Conservation (phyloP, 805 yeast species). For the Wickerhamomyces canadensis region DNA sequence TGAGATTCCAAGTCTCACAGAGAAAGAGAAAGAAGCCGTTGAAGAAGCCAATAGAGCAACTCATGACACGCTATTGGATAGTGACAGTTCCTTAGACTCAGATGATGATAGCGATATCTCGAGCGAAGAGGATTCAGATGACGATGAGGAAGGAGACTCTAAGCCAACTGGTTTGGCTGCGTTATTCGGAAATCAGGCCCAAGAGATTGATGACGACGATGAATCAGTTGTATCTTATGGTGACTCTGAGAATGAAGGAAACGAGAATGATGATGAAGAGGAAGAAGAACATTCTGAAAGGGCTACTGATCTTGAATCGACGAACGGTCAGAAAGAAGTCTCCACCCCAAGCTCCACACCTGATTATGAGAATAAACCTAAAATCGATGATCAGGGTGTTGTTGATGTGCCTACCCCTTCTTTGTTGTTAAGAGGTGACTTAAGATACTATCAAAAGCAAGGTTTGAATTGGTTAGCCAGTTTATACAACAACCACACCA, state of each 20-base stretch:
- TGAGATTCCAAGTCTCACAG: conserved; percentile 18
- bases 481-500: conserved; percentile 83
- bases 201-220: conserved; percentile 29
- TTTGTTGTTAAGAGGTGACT: conserved; percentile 63
- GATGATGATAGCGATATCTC: conserved; percentile 15
- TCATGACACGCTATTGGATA: conserved; percentile 27
- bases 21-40: conserved; percentile 18
- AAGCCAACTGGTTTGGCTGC: conserved; percentile 30
- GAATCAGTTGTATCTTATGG: conserved; percentile 28
- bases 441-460: conserved; percentile 90
- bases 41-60: no score
- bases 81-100: conserved; percentile 16
- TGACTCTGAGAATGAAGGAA: conserved; percentile 18
- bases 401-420: conserved; percentile 78
- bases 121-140: conserved; percentile 14
- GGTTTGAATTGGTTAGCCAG: conserved; percentile 98
- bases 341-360: conserved; percentile 33
- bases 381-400: conserved; percentile 28
- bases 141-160: conserved; percentile 7
- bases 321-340: conserved; percentile 8
- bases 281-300: conserved; percentile 13
- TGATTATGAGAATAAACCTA: conserved; percentile 21
- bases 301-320: conserved; percentile 11
- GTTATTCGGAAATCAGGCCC: conserved; percentile 27
- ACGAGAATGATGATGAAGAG: conserved; percentile 13